Base-by-base conservation (phyloP, 2,329 filamentous ascomycete genomes). In the Aspergillus sp. region DNA sequence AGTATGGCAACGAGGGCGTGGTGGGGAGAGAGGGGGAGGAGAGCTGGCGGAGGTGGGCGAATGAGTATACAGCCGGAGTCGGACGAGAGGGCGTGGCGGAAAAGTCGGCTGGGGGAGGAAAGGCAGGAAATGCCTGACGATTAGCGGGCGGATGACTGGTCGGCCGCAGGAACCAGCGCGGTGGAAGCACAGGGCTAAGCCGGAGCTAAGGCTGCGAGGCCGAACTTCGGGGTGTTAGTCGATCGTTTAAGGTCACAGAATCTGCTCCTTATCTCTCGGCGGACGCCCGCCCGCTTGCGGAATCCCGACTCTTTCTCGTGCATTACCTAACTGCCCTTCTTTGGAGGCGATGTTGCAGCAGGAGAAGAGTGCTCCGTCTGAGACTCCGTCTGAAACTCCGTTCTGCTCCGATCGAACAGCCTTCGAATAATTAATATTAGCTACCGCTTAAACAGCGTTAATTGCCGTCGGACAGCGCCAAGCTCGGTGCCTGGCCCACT, bases 181-280 rank as follows among this genome's bases (percentile, higher is more conserved):
- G 22, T n/a, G 39, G 30, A 26, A 52, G 43, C 47, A 48, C 30
- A 32, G 42, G n/a, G 34, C 52, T 53, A 44, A 42, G 45, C 59
- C 52, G 20, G 57, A 48, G 55, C 50, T 45, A 53, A 64, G 59
- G 55, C 44, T 18, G 57, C 48, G 48, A 45, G 67, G 66, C 71
- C 71, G 71, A 72, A 71, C 41, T 68, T 72, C 69, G 71, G 71
- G 69, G 63, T 57, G 62, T 73, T 72, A 72, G 67, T 68, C 67
- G 64, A 72, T 72, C 57, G 47, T 63, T 72, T 72, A 62, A 67
- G 65, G 70, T 73, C 71, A 73, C 68, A 71, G 64, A 67, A 59
- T 70, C 36, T 53, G 32, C 51, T 36, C 64, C 53, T 72, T 72
- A 73, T 73, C 70, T 65, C 34, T 60, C 53, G 62, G 68, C 66